Evolutionary conservation across 2,329 filamentous ascomycete species (phyloP), one percentile per base, ranked within the genome.

Genomic region (Xenoacremonium recifei): DNA sequence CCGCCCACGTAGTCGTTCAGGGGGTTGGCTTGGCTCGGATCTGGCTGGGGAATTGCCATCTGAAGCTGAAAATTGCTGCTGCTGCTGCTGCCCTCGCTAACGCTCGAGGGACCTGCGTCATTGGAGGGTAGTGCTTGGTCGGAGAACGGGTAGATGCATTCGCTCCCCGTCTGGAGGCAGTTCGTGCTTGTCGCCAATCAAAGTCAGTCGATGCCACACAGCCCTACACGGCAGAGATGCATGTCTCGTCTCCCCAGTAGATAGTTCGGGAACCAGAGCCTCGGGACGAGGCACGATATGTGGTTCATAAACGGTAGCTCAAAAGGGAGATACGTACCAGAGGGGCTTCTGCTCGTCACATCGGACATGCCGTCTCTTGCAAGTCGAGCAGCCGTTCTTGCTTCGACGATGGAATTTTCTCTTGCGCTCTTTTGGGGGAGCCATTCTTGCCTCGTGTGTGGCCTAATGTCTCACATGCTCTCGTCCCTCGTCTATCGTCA

Each of bases 271-370:
- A 23, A 44, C 44, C 53, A 42, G 35, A 47, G 52, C 50, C 51
- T 52, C 51, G 50, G 36, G 37, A 35, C 46, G 44, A 49, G 47
- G 44, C n/a, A n/a, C n/a, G n/a, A n/a, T n/a, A n/a, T n/a, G n/a
- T n/a, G n/a, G n/a, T n/a, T n/a, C n/a, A n/a, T n/a, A n/a, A n/a
- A n/a, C n/a, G n/a, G n/a, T n/a, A n/a, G n/a, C n/a, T n/a, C n/a
- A 11, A 27, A 25, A 41, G 35, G 31, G 40, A 43, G 9, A 15
- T 39, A 64, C 68, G 53, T 67, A 72, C 69, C 69, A 73, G 31
- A 72, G 58, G 30, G 70, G 70, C 48, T 62, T 69, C 45, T 62
- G 62, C 50, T 73, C 70, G 44, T 73, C 69, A 55, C 70, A 73
- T 39, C 70, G 66, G 37, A 73, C 70, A 49, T 72, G 70, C 48